Base-by-base conservation (phyloP, 1,284 basidiomycete genomes). In the Boletus smithii region DNA sequence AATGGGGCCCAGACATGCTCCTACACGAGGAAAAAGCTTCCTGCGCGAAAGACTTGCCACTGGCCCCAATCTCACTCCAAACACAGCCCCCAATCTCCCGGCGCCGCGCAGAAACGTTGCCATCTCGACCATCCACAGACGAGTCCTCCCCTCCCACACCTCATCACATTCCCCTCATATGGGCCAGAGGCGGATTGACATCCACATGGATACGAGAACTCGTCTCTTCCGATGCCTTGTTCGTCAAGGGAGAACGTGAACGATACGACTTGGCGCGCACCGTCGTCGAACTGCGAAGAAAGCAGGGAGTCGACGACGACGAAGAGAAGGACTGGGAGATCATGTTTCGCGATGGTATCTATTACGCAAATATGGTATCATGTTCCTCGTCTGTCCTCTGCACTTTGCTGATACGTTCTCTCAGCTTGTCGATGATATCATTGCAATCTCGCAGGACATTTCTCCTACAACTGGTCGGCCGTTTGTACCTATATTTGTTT, bases 1-100 rank as follows among this genome's bases (percentile, higher is more conserved):
- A 90, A 30, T 97, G 93, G 92, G 91, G 86, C 0, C 66, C 71
- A 16, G 92, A 95, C 62, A 76, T 95, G 48, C 75, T 95, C 35
- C 63, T 67, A 10, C 75, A 79, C 42, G 92, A 95, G 65, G 73
- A 81, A 52, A 68, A 69, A 29, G 60, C 64, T 11, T 46, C 56
- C 22, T 42, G 48, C 47, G 31, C 42, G 29, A 53, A 51, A 45
- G 50, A 53, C 27, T 14, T 53, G 17, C 53, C 58, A 2, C 34
- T 54, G 3, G 48, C 59, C 0, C 53, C 61, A 4, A 44, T 46
- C 4, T 32, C 56, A 20, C 8, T 48, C 7, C 49, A 49, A 18
- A 39, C 45, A 10, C 50, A 53, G 13, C 42, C 46, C 18, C 14
- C 39, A 9, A 13, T 34, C 11, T 39, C 48, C 5, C 62, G 66